Evolutionary conservation across 1,284 basidiomycete species (phyloP), one percentile per base, ranked within the genome.

Genomic region (Puccinia novopanici): DNA sequence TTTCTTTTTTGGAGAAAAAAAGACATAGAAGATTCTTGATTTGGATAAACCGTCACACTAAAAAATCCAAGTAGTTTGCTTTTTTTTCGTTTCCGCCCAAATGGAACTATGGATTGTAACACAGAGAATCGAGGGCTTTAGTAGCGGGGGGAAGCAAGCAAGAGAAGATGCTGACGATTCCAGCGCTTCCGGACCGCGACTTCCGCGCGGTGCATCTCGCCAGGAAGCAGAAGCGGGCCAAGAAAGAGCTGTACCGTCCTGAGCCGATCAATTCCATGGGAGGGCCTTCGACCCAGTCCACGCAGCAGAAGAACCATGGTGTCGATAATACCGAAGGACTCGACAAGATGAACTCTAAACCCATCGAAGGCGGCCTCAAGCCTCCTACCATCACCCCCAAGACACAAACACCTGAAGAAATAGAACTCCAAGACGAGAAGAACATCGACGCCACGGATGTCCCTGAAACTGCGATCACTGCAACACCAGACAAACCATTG

Each of bases 341-440:
- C n/a, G 63, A 77, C 50, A 63, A 65, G 40, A 77, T 77, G 59
- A 77, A 77, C 34, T 77, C 75, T 19, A 45, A 61, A 40, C 15
- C 10, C 6, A 52, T 77, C 13, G 37, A 45, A 34, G 75, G 75
- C 40, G 75, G 75, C 15, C 61, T 77, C 34, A 55, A 77, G 45
- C 24, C 61, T 27, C 42, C 30, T 19, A 17, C 57, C 30, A 27
- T 50, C 4, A 4, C 37, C 24, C 8, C 22, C 22, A 48, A 19
- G 22, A 27, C 42, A 48, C 34, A 48, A 52, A 63, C 15, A 8
- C 22, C 17, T 48, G 63, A 67, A 22, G 6, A 4, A 5, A 4
- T 27, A 8, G 22, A 19, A 27, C 19, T 24, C 24, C 13, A 68
- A 52, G 15, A 24, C 37, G 17, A 24, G 50, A 22, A 13, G 12